Base-by-base conservation (phyloP, 1,284 basidiomycete species). In the Apiotrichum brassicae region DNA sequence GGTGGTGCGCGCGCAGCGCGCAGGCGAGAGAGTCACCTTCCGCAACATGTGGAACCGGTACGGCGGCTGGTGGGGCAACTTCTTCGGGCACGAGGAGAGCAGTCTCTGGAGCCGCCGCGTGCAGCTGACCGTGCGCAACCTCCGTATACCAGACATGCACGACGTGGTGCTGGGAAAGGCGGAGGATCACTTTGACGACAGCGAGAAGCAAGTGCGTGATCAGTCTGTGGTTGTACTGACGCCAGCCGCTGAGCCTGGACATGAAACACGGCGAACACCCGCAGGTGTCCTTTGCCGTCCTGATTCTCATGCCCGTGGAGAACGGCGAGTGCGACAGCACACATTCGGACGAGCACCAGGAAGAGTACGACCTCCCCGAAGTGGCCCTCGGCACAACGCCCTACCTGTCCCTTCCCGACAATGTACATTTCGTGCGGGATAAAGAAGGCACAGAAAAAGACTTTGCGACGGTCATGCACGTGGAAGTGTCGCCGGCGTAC, bases 61-160 rank as follows among this genome's bases (percentile, higher is more conserved):
- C 19, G 61, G 57, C 12, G 59, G 56, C 4, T 49, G 56, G 44
- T 57, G 52, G 51, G 56, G 55, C 4, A 48, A 54, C 23, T n/a
- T 59, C 16, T 51, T 48, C 13, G 16, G 25, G 7, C 40, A 34
- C 8, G 23, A 20, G n/a, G 20, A 35, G 44, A 20, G n/a, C 12
- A 18, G 33, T 13, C 6, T 34, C 7, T 34, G 33, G 33, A 34
- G n/a, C 16, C 33, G n/a, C 33, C 9, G 33, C 12, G 12, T 34
- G 13, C 33, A 16, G 6, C 12, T 34, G 33, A 9, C 12, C 16
- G 33, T 34, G 6, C 9, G n/a, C 12, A 34, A 18, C 33, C 13
- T 18, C 13, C 12, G n/a, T 13, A 34, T 34, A 18, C 7, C n/a
- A 9, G 33, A 34, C n/a, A 18, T 34, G 28, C 14, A 7, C 28